phyloP scores from a whole-genome alignment of 257 asterid species.

The Nicotiana sylvestris region DNA sequence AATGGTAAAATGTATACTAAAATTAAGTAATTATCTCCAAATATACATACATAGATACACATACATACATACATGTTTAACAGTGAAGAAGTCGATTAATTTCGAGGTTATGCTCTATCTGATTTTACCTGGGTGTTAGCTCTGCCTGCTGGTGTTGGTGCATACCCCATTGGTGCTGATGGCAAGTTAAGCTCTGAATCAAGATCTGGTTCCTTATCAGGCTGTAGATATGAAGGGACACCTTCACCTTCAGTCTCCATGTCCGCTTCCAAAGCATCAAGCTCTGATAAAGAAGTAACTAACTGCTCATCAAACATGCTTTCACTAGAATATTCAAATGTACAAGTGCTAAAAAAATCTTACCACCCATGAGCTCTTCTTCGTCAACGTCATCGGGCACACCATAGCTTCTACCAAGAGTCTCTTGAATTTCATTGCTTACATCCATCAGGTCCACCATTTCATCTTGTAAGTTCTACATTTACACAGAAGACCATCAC shows the following conservation, averaged over 20 bases:
- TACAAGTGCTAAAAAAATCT: constrained; percentile 16
- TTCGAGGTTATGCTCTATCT: background rate
- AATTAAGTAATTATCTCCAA: too few species aligned
- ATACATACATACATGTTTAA: background rate
- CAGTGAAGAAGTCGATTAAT: background rate
- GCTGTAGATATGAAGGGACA: constrained; percentile 87
- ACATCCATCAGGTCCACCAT: constrained; percentile 99
- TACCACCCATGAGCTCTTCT: constrained; percentile 97
- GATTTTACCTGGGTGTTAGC: constrained; percentile 56
- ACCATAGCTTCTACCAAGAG: constrained; percentile 93
- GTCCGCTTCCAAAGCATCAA: constrained; percentile 97
- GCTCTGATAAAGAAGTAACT: constrained; percentile 45
- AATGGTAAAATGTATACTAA: too few species aligned
- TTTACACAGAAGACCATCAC: background rate
- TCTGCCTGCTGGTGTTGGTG: constrained; percentile 47
- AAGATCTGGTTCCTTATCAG: constrained; percentile 66
- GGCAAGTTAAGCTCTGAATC: constrained; percentile 90
- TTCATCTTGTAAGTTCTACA: constrained; percentile 91
- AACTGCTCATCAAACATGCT: background rate
- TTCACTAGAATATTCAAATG: background rate
- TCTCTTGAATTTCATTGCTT: constrained; percentile 94
- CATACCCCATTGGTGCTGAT: constrained; percentile 74
- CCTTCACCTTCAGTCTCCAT: constrained; percentile 75
- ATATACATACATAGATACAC: background rate
- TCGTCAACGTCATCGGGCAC: constrained; percentile 96